A percentile compares a stretch with the other conserved stretches of the same genome.
phyloP scores from a whole-genome alignment of 495 filamentous ascomycete species.

The Neurospora tetrasperma region DNA sequence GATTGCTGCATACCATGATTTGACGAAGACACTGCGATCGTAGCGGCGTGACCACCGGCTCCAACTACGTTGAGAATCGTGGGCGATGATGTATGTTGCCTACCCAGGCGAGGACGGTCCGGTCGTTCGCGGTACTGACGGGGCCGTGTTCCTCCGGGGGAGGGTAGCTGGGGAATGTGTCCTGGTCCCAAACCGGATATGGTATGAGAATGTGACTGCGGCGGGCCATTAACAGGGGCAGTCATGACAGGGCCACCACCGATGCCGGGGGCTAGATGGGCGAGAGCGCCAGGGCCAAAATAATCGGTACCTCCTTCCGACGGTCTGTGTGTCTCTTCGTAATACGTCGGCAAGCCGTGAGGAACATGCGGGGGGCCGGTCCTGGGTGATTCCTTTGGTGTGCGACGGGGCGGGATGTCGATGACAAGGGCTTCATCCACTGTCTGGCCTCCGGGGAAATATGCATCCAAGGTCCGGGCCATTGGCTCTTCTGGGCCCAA shows the following conservation, averaged over 20 bases:
- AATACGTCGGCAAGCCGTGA: conserved; percentile 37
- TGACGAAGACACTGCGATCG: conserved; percentile 6
- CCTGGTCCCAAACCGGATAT: conserved; percentile 74
- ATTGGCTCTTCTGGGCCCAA: conserved; percentile 86
- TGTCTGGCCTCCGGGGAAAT: conserved; percentile 80
- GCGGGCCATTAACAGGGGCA: conserved; percentile 23
- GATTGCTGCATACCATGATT: conserved; percentile 25
- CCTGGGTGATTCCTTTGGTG: conserved; percentile 73
- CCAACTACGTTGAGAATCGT: conserved; percentile 43
- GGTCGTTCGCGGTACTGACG: conserved; percentile 31
- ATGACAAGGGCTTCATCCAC: conserved; percentile 89
- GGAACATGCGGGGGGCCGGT: conserved; percentile 34
- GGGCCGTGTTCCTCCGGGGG: conserved; percentile 56
- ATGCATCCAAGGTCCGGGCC: conserved; percentile 62
- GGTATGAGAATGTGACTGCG: conserved; percentile 31
- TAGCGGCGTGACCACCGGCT: conserved; percentile 13
- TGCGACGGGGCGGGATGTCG: conserved; percentile 70
- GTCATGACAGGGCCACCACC: conserved; percentile 15
- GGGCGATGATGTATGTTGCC: conserved; percentile 77
- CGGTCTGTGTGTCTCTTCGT: conserved; percentile 52
- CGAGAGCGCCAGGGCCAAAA: conserved; percentile 73
- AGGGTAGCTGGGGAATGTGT: conserved; percentile 71
- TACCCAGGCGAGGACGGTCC: conserved; percentile 46
- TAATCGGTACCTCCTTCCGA: conserved; percentile 72
- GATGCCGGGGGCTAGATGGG: conserved; percentile 31